These are phyloP conservation scores for Aspergillus unguis DNA, from an alignment of 2,329 filamentous ascomycete genomes.

Conservation along the genomic window DNA sequence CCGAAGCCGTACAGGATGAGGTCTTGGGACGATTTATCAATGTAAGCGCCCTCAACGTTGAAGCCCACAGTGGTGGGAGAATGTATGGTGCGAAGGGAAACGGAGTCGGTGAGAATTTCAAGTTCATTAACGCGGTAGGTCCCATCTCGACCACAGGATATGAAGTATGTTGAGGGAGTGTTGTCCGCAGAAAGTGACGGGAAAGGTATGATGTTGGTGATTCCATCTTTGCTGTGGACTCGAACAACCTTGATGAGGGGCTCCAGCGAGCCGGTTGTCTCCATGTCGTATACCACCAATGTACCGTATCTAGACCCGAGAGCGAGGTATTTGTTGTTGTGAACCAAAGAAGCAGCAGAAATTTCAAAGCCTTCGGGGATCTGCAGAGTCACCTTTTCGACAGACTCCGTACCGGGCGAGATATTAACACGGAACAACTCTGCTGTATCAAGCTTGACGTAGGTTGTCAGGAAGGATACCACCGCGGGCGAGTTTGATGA, in stretches of 20 bases:
- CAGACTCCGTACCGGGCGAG: constrained; percentile 14
- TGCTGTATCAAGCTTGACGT: constrained; percentile 25
- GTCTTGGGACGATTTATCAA: constrained; percentile 50
- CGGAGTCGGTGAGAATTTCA: constrained; percentile 8
- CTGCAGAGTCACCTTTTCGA: constrained; percentile 22
- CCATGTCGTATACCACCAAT: constrained; percentile 47
- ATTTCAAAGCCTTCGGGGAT: constrained; percentile 49
- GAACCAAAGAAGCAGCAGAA: constrained; percentile 47
- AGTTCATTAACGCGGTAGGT: constrained; percentile 63
- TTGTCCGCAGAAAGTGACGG: constrained; percentile 14
- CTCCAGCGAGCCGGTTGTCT: constrained; percentile 16
- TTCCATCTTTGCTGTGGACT: constrained; percentile 57
- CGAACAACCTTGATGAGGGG: constrained; percentile 26
- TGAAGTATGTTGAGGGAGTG: constrained; percentile 42
- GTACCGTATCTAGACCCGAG: constrained; percentile 57
- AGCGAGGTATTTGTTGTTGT: constrained; percentile 36
- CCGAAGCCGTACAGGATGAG: constrained; percentile 78
- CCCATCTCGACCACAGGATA: constrained; percentile 75
- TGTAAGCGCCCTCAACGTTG: constrained; percentile 70
- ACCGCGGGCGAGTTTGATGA: constrained; percentile 3
- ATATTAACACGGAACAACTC: constrained; percentile 27
- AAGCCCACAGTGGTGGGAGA: constrained; percentile 68
- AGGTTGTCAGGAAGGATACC: constrained; percentile 28
- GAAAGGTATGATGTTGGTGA: constrained; percentile 59
- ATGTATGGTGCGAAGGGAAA: constrained; percentile 56